Evolutionary conservation across 2,329 filamentous ascomycete species (phyloP), one percentile per base, ranked within the genome.

Genomic region (Tolypocladium sp.): DNA sequence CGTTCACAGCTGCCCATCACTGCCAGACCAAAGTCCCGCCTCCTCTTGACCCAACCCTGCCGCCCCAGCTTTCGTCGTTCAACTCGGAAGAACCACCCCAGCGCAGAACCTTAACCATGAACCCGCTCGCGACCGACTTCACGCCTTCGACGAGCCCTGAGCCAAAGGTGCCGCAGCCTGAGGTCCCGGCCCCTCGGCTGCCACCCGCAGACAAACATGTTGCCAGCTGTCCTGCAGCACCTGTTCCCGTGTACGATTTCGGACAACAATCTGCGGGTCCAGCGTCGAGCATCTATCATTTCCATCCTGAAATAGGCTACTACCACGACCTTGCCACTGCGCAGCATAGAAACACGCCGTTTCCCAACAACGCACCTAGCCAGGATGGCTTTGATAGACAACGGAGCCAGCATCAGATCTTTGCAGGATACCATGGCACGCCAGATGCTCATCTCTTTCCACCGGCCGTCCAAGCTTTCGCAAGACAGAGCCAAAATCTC

Each of bases 51-150:
- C n/a, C 13, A 30, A 1, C 10, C 27, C 25, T 44, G 30, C 22
- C 38, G 8, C 27, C 5, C 13, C 25, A 15, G 41, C 20, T 49
- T 42, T 8, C 42, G n/a, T 42, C 27, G 13, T 38, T 44, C 51
- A 58, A 20, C 46, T 51, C 49, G 15, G 20, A 46, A 52, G 38
- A n/a, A 17, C 35, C 22, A n/a, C 10, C n/a, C 2, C 49, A 53
- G 13, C 22, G 20, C 55, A 25, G 13, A 33, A 9, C 33, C 17
- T 30, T 13, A 9, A 59, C 30, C 15, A 71, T 71, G 69, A 71
- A 71, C 61, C 69, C 69, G 4, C 63, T 61, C 22, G 69, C 69
- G 9, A 60, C 62, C n/a, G 61, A 63, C 22, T 71, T 71, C 55
- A 61, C 64, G 22, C 69, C 69, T 35, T 59, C 55, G 13, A 44